Evolutionary conservation across 2,329 filamentous ascomycete species (phyloP).

Genomic region (Hortaea sp.): DNA sequence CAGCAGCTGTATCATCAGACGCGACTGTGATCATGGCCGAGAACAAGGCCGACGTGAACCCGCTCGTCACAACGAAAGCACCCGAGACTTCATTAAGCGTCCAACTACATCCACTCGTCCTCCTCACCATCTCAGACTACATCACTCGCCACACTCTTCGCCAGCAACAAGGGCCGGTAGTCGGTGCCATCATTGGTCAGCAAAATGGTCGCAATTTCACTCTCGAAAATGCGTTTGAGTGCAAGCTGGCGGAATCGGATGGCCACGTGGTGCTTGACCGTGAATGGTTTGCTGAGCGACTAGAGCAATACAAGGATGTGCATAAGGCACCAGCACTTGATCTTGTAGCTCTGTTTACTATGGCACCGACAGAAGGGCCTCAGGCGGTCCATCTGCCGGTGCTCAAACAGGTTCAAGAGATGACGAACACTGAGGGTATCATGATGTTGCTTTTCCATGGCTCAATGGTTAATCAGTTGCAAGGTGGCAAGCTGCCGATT

Average conservation of each 20-base stretch:
- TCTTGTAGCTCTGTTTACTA: conserved; percentile 59
- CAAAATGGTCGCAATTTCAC: conserved; percentile 86
- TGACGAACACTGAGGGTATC: conserved; percentile 62
- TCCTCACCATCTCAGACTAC: conserved; percentile 94
- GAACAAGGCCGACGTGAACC: conserved; percentile 24
- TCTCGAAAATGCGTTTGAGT: conserved; percentile 88
- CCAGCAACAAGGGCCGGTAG: conserved; percentile 61
- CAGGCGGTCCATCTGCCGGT: conserved; percentile 57
- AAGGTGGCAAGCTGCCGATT: conserved; percentile 73
- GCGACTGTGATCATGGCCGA: conserved; percentile 22
- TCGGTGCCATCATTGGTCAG: conserved; percentile 82
- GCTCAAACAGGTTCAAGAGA: conserved; percentile 55
- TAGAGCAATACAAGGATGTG: conserved; percentile 84
- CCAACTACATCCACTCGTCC: conserved; percentile 82
- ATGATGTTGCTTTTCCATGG: conserved; percentile 83
- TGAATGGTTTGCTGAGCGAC: conserved; percentile 63
- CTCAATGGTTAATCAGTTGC: conserved; percentile 41
- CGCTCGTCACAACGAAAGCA: conserved; percentile 34
- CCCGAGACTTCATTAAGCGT: conserved; percentile 68
- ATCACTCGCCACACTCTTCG: conserved; percentile 84
- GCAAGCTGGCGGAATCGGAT: conserved; percentile 43
- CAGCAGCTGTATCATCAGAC: no score
- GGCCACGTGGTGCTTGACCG: conserved; percentile 50
- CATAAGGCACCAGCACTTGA: conserved; percentile 71
- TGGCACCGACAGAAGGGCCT: conserved; percentile 64